These are phyloP conservation scores for Didymella exigua DNA, from an alignment of 2,329 filamentous ascomycete genomes.

Conservation along the genomic window DNA sequence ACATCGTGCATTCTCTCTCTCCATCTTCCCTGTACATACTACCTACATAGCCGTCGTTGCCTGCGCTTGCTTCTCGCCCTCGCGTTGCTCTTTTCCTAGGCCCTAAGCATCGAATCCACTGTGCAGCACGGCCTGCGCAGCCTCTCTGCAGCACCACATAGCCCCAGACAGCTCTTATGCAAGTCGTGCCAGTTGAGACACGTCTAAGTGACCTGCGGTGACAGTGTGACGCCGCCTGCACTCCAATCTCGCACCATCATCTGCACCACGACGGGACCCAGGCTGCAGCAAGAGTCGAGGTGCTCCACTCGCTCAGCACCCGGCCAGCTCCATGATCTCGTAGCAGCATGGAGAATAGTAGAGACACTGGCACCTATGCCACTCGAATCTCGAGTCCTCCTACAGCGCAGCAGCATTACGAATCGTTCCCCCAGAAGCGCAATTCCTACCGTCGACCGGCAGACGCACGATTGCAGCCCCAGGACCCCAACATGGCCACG, in stretches of 20 bases:
- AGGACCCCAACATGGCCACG: slow-evolving; percentile 23
- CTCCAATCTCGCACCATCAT: slow-evolving; percentile 19
- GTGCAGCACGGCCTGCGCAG: slow-evolving; percentile 11
- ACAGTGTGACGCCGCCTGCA: slow-evolving; percentile 26
- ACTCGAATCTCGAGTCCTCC: slow-evolving; percentile 17
- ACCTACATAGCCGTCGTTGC: slow-evolving; percentile 26
- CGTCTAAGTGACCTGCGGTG: slow-evolving; percentile 24
- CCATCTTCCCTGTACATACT: slow-evolving; percentile 31
- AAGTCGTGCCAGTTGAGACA: slow-evolving; percentile 20
- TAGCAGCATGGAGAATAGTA: slow-evolving; percentile 40
- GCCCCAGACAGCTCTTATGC: slow-evolving; percentile 32
- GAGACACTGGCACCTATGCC: slow-evolving; percentile 23
- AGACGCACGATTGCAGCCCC: slow-evolving; percentile 35
- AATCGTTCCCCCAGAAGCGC: slow-evolving; percentile 42
- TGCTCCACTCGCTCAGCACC: slow-evolving; percentile 4
- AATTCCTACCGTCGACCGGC: slow-evolving; percentile 41
- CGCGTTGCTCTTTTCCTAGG: slow-evolving; percentile 11
- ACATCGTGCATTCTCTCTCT: slow-evolving; percentile 9
- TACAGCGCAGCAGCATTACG: slow-evolving; percentile 30
- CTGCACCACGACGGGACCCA: slow-evolving; percentile 9
- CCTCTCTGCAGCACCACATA: slow-evolving; percentile 12
- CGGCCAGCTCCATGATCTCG: slow-evolving; percentile 26
- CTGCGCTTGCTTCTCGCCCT: slow-evolving; percentile 11
- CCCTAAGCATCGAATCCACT: not conserved
- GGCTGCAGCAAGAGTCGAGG: not conserved